Base-by-base conservation (phyloP, 441 rosid genomes). In the Kokia cookei region DNA sequence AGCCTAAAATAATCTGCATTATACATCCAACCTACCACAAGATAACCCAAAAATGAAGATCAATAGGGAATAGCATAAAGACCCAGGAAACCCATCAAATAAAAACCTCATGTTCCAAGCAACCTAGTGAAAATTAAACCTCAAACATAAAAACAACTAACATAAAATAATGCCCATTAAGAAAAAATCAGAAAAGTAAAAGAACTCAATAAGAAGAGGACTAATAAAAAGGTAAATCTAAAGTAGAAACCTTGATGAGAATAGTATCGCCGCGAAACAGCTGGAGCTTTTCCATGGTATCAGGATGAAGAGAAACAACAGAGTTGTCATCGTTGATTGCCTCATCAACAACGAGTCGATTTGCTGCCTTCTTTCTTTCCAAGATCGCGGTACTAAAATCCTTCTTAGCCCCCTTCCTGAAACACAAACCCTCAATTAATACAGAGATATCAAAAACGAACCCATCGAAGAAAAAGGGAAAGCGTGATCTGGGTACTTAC, bases 211-310 rank as follows among this genome's bases (percentile, higher is more conserved):
- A 9, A 7, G 15, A 2, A 32, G 55, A 7, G 12, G 14, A 47
- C 13, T 10, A 37, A 43, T 14, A 42, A 3, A 65, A 69, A 7
- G 17, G 8, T 2, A 76, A 79, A 11, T 24, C 72, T 17, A 51
- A 40, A 78, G 59, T 32, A 29, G 27, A 22, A 75, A 94, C 98
- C 97, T 94, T 91, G 73, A 90, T 84, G 65, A 91, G 82, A 82
- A 94, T 88, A 3, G 98, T 91, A 72, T 94, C 97, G 4, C 97
- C 97, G 22, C 97, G 91, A 71, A 93, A 94, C 58, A 92, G 89
- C 85, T 94, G 98, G 75, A 92, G 96, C 85, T 89, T 94, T 86
- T 93, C 99, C 99, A 91, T 90, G 62, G 99, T 90, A 3, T 90
- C 85, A 1, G 96, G 94, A 72, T 93, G 93, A 27, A 91, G 88